These are phyloP conservation scores for Cercospora janseana DNA, from an alignment of 2,329 filamentous ascomycete species.

Conservation along the genomic window DNA sequence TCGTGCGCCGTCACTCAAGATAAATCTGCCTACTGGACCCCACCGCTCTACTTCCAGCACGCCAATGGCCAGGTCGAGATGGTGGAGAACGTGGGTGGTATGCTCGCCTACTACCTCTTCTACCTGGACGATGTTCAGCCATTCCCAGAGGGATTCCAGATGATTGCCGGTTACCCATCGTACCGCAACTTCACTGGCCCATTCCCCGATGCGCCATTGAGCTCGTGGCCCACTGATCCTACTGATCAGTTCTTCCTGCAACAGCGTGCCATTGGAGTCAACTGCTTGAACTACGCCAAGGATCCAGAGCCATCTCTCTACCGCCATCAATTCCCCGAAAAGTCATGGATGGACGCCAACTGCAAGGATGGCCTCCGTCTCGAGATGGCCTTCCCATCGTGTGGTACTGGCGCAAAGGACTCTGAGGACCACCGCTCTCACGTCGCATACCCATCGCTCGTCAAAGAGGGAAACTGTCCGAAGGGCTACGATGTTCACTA, in stretches of 20 bases:
- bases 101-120: slow-evolving; percentile 87
- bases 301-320: slow-evolving; percentile 70
- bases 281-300: slow-evolving; percentile 79
- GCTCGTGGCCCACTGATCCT: slow-evolving; percentile 63
- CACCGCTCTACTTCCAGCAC: slow-evolving; percentile 74
- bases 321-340: slow-evolving; percentile 78
- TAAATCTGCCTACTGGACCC: slow-evolving; percentile 83
- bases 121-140: slow-evolving; percentile 64
- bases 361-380: slow-evolving; percentile 79
- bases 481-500: slow-evolving; percentile 65
- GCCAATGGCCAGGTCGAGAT: slow-evolving; percentile 64
- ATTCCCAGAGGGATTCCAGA: slow-evolving; percentile 75
- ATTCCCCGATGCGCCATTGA: slow-evolving; percentile 67
- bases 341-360: slow-evolving; percentile 73
- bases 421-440: slow-evolving; percentile 59
- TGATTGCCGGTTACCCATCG: slow-evolving; percentile 72
- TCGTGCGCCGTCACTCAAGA: slow-evolving; percentile 78
- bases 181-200: slow-evolving; percentile 69
- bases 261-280: slow-evolving; percentile 88
- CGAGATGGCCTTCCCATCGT: slow-evolving; percentile 85
- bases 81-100: slow-evolving; percentile 74
- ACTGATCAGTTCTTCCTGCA: slow-evolving; percentile 67
- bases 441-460: slow-evolving; percentile 73
- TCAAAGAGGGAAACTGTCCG: slow-evolving; percentile 76
- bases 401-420: slow-evolving; percentile 69